Evolutionary conservation across 2,329 filamentous ascomycete species (phyloP).

Genomic region (Ampelomyces quisqualis): DNA sequence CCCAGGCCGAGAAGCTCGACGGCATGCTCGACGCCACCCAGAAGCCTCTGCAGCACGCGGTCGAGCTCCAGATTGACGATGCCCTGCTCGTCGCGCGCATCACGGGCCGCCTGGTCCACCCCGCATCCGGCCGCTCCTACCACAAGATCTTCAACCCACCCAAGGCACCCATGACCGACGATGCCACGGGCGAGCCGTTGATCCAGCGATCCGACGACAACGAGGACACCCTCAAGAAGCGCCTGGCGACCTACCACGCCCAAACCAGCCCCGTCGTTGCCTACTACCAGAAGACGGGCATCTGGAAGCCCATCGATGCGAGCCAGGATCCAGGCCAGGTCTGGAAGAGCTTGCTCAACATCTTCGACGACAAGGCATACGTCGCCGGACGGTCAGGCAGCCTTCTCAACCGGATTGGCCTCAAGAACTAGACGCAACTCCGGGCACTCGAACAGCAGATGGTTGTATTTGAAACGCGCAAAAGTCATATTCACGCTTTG

Average conservation of each 20-base stretch:
- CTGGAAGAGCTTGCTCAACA: slow-evolving; percentile 86
- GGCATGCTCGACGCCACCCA: slow-evolving; percentile 78
- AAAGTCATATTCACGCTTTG: slow-evolving; percentile 17
- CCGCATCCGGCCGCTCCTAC: slow-evolving; percentile 93
- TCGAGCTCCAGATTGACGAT: slow-evolving; percentile 97
- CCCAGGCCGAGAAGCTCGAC: slow-evolving; percentile 92
- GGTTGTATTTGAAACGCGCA: slow-evolving; percentile 11
- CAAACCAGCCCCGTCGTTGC: slow-evolving; percentile 91
- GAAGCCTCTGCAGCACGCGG: slow-evolving; percentile 87
- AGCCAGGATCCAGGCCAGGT: slow-evolving; percentile 94
- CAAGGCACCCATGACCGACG: slow-evolving; percentile 90
- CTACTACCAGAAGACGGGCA: slow-evolving; percentile 97
- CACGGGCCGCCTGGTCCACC: slow-evolving; percentile 93
- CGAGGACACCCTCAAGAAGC: slow-evolving; percentile 92
- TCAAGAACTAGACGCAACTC: slow-evolving; percentile 49
- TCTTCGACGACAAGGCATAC: slow-evolving; percentile 66
- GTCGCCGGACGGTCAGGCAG: slow-evolving; percentile 44
- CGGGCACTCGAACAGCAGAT: background rate
- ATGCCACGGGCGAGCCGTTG: slow-evolving; percentile 92
- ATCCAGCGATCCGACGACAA: slow-evolving; percentile 98
- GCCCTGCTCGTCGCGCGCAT: slow-evolving; percentile 90
- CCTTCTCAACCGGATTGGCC: slow-evolving; percentile 57
- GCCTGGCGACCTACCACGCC: slow-evolving; percentile 85
- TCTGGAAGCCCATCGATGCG: slow-evolving; percentile 94
- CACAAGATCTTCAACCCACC: slow-evolving; percentile 99